A percentile compares a stretch with the other conserved stretches of the same genome.
Conservation (phyloP, 2,329 filamentous ascomycete genomes). For the Phialophora macrospora region DNA sequence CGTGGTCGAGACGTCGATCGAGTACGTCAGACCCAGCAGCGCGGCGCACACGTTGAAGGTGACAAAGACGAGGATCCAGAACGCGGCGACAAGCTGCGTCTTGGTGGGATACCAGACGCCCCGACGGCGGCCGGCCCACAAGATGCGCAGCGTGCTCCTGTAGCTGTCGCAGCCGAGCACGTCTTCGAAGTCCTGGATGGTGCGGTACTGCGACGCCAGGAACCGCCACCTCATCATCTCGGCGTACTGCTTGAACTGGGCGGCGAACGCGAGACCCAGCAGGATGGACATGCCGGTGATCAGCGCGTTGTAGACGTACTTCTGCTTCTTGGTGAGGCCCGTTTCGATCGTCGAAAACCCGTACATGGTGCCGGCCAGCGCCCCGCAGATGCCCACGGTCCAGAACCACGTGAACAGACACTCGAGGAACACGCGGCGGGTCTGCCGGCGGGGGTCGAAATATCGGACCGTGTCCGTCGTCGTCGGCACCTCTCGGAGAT, state of each 20-base stretch:
- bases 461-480: constrained; percentile 23
- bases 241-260: constrained; percentile 32
- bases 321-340: constrained; percentile 22
- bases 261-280: constrained; percentile 30
- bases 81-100: constrained; percentile 23
- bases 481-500: constrained; percentile 16
- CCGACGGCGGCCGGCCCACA: constrained; percentile 19
- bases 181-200: constrained; percentile 29
- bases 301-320: constrained; percentile 31
- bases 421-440: constrained; percentile 26
- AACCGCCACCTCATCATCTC: constrained; percentile 35
- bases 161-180: constrained; percentile 30
- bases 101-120: constrained; percentile 24
- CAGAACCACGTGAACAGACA: constrained; percentile 30
- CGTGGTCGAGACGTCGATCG: constrained; percentile 29
- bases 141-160: constrained; percentile 22
- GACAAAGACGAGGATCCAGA: constrained; percentile 31
- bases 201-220: constrained; percentile 29
- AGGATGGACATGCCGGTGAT: constrained; percentile 30
- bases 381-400: constrained; percentile 28
- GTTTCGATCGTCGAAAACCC: constrained; percentile 21
- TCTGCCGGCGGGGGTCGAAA: constrained; percentile 29
- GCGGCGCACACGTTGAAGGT: constrained; percentile 30
- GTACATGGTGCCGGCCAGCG: constrained; percentile 25
- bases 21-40: constrained; percentile 34